Evolutionary conservation across 2,329 filamentous ascomycete species (phyloP).

Genomic region (Exophiala spinifera): DNA sequence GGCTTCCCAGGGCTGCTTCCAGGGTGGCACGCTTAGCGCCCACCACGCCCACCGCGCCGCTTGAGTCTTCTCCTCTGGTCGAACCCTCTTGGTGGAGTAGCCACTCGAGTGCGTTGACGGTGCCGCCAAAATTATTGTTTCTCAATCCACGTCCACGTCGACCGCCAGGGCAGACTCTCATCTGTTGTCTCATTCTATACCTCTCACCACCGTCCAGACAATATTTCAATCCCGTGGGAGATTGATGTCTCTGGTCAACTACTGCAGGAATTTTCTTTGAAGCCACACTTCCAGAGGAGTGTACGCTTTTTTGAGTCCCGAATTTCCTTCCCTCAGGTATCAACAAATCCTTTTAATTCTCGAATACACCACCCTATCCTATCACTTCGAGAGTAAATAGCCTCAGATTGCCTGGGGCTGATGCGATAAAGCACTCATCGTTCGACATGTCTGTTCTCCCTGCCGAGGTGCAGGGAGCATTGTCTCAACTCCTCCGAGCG

Average conservation of each 20-base stretch:
- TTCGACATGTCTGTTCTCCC: conserved; percentile 79
- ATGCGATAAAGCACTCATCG: conserved; percentile 10
- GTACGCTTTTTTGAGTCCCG: too few relatives aligned
- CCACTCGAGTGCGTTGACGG: too few relatives aligned
- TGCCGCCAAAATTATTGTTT: conserved; percentile 12
- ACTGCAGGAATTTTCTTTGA: neutral
- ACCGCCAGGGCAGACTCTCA: neutral
- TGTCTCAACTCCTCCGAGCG: conserved; percentile 80
- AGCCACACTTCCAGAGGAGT: too few relatives aligned
- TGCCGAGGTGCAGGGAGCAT: conserved; percentile 76
- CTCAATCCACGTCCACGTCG: neutral
- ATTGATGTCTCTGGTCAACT: neutral
- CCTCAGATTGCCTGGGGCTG: conserved; percentile 2
- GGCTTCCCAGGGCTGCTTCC: too few relatives aligned
- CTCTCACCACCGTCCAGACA: neutral
- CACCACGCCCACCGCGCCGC: neutral
- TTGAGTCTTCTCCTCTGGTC: too few relatives aligned
- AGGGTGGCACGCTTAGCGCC: too few relatives aligned
- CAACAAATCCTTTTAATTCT: conserved; percentile 3
- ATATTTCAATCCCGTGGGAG: neutral
- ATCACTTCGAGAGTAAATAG: neutral
- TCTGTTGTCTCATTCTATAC: neutral
- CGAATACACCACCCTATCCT: neutral
- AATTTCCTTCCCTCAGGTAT: too few relatives aligned
- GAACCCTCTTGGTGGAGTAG: conserved; percentile 5